A percentile compares a stretch with the other conserved stretches of the same genome.
These are phyloP conservation scores for bread wheat (Triticum aestivum) DNA, from an alignment of 176 grass and related monocot genomes.

Conservation along the genomic window DNA sequence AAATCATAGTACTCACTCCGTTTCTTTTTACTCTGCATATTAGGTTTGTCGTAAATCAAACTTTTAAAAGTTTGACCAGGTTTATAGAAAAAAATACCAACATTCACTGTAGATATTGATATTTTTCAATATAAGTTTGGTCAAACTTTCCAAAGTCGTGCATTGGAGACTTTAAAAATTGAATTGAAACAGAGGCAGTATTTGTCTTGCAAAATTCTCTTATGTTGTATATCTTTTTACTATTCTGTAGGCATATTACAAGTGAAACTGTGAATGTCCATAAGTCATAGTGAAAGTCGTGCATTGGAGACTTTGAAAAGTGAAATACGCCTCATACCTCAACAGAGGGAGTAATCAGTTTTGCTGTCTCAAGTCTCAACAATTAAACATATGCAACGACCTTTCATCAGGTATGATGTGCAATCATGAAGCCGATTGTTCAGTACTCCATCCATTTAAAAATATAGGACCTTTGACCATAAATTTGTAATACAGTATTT, in stretches of 20 bases:
- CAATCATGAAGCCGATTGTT: background rate
- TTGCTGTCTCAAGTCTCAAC: background rate
- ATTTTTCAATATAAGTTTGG: too few relatives aligned
- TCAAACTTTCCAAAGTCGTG: too few relatives aligned
- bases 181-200: too few relatives aligned
- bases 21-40: too few relatives aligned
- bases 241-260: background rate
- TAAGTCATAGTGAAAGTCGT: background rate
- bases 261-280: background rate
- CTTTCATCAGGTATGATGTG: constrained; percentile 4
- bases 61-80: too few relatives aligned
- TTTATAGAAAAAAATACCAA: too few relatives aligned
- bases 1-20: background rate
- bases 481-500: background rate
- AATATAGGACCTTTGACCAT: background rate
- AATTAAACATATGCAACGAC: constrained; percentile 17
- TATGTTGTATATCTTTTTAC: background rate
- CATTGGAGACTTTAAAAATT: too few relatives aligned
- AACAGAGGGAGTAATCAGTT: background rate
- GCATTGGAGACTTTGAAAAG: background rate
- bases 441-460: background rate
- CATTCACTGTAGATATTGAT: too few relatives aligned
- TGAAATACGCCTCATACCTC: background rate
- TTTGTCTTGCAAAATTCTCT: too few relatives aligned
- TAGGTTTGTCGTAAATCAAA: too few relatives aligned